phyloP scores from a whole-genome alignment of 1,139 yeast genomes.

The Taphrina confusa region DNA sequence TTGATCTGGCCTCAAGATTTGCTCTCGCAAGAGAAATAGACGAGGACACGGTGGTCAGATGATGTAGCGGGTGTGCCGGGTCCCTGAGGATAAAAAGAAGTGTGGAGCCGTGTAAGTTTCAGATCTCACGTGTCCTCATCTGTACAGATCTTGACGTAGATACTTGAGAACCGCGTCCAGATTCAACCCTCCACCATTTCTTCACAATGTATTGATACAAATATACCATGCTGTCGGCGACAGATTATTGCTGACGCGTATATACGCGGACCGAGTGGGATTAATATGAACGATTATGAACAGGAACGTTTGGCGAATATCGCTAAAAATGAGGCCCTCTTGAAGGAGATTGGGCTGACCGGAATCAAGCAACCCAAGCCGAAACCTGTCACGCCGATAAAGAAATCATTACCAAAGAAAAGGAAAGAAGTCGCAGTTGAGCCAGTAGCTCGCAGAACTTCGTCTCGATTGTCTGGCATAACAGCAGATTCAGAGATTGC shows the following conservation, averaged over 20 bases:
- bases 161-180: no score
- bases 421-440: neutral
- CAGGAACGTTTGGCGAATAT: conserved; percentile 65
- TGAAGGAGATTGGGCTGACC: conserved; percentile 41
- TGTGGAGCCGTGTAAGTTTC: conserved; percentile 1
- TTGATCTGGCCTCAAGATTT: no score
- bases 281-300: conserved; percentile 54
- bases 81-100: neutral
- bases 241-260: no score
- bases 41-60: no score
- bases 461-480: conserved; percentile 47
- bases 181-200: no score
- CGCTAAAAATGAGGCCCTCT: conserved; percentile 56
- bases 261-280: no score
- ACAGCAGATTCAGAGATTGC: conserved; percentile 43
- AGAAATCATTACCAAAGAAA: neutral
- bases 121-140: conserved; percentile 12
- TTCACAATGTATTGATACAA: no score
- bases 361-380: conserved; percentile 24
- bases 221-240: no score
- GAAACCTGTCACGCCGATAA: conserved; percentile 6
- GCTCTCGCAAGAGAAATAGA: no score
- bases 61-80: no score
- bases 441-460: conserved; percentile 44
- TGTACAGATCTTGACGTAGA: neutral